A percentile compares a stretch with the other conserved stretches of the same genome.
phyloP scores from a whole-genome alignment of 352 stramenopile genomes.

The Phytopythium delawarense region DNA sequence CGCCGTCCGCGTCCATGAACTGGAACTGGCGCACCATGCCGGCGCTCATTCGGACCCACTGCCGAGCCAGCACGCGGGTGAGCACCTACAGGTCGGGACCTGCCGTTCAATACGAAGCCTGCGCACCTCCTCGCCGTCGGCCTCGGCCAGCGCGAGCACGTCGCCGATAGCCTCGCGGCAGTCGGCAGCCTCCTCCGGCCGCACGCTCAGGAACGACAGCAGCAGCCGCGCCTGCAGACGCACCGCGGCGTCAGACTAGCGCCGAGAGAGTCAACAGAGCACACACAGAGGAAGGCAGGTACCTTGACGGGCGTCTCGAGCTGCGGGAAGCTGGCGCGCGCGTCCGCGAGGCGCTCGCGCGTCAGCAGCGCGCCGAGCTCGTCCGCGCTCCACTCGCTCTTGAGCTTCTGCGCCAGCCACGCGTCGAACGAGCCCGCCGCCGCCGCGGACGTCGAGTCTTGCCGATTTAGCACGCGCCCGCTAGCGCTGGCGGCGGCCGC shows the following conservation, averaged over 20 bases:
- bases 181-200: constrained; percentile 41
- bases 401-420: constrained; percentile 77
- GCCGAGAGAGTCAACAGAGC: too few species aligned
- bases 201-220: constrained; percentile 63
- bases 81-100: not conserved
- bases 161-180: constrained; percentile 42
- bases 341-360: constrained; percentile 51
- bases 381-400: constrained; percentile 67
- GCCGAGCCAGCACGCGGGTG: not conserved
- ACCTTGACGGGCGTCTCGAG: constrained; percentile 72
- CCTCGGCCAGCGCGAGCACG: constrained; percentile 49
- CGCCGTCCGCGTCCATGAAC: constrained; percentile 35
- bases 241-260: not conserved
- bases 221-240: constrained; percentile 43
- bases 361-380: constrained; percentile 64
- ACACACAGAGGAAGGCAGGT: constrained; percentile 1
- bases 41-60: constrained; percentile 63
- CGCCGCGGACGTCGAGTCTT: constrained; percentile 13
- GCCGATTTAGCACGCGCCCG: not conserved
- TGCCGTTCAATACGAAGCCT: not conserved
- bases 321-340: constrained; percentile 47
- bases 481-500: not conserved
- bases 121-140: constrained; percentile 55
- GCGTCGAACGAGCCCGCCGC: constrained; percentile 34
- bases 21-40: constrained; percentile 73